phyloP scores from a whole-genome alignment of 129 eudicot genomes.

The Cynara cardunculus region DNA sequence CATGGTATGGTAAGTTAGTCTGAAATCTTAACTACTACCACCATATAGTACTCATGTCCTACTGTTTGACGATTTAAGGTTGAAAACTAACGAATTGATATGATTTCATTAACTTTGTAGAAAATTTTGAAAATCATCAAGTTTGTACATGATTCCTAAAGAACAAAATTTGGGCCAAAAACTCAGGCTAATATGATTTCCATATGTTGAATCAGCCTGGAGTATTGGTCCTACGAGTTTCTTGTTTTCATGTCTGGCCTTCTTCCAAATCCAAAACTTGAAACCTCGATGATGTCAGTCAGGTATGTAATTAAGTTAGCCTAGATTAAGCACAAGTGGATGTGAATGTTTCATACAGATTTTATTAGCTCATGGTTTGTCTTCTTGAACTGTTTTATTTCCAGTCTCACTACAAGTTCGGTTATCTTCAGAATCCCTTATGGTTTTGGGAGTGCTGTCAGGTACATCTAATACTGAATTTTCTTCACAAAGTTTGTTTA shows the following conservation, averaged over 20 bases:
- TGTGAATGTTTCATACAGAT: not conserved
- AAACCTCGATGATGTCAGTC: constrained; percentile 28
- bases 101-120: not conserved
- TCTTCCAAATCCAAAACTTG: constrained; percentile 36
- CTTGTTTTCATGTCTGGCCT: constrained; percentile 28
- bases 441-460: constrained; percentile 51
- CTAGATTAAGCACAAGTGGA: not conserved
- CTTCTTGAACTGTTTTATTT: not conserved
- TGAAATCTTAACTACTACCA: not conserved
- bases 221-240: constrained; percentile 25
- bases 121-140: not conserved
- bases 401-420: constrained; percentile 42
- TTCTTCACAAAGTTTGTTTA: not conserved
- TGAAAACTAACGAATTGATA: too few species aligned
- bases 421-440: constrained; percentile 40
- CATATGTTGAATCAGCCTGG: constrained; percentile 25
- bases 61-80: too few species aligned
- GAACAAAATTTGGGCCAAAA: not conserved
- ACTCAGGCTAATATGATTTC: not conserved
- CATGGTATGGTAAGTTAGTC: constrained; percentile 39
- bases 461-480: constrained; percentile 19
- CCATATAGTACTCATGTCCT: too few species aligned
- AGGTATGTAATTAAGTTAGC: constrained; percentile 1
- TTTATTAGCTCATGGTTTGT: not conserved
- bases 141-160: not conserved